Evolutionary conservation across 352 stramenopile species (phyloP).

Genomic region (Phytophthora citricola): DNA sequence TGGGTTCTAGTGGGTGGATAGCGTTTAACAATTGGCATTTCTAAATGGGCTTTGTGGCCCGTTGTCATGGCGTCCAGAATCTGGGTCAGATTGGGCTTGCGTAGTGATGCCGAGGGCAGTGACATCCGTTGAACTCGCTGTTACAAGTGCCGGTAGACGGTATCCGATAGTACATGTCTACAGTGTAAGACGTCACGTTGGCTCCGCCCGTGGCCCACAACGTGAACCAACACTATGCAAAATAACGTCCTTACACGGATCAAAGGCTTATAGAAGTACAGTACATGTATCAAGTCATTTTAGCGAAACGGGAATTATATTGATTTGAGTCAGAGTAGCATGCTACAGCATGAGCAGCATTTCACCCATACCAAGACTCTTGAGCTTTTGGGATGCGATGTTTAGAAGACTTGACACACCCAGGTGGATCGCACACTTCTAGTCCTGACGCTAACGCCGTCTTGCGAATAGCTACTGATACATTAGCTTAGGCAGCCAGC

Average conservation of each 20-base stretch:
- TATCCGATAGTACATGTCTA: too few relatives aligned
- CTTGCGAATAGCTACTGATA: neutral
- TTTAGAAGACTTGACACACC: conserved; percentile 38
- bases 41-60: too few relatives aligned
- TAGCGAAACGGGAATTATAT: neutral
- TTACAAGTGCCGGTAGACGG: too few relatives aligned
- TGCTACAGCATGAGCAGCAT: neutral
- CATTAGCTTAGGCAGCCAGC: conserved; percentile 62
- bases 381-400: conserved; percentile 53
- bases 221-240: too few relatives aligned
- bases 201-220: too few relatives aligned
- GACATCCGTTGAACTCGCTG: too few relatives aligned
- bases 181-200: too few relatives aligned
- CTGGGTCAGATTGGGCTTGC: too few relatives aligned
- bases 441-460: neutral
- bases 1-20: too few relatives aligned
- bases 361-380: conserved; percentile 46
- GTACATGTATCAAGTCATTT: neutral
- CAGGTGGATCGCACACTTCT: neutral
- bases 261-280: neutral
- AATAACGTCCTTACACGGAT: neutral
- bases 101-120: too few relatives aligned
- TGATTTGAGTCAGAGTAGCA: neutral
- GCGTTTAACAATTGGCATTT: too few relatives aligned
- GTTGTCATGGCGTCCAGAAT: too few relatives aligned